A percentile compares a stretch with the other conserved stretches of the same genome.
phyloP scores from a whole-genome alignment of 257 asterid species.

The Solanum ahanhuiri region DNA sequence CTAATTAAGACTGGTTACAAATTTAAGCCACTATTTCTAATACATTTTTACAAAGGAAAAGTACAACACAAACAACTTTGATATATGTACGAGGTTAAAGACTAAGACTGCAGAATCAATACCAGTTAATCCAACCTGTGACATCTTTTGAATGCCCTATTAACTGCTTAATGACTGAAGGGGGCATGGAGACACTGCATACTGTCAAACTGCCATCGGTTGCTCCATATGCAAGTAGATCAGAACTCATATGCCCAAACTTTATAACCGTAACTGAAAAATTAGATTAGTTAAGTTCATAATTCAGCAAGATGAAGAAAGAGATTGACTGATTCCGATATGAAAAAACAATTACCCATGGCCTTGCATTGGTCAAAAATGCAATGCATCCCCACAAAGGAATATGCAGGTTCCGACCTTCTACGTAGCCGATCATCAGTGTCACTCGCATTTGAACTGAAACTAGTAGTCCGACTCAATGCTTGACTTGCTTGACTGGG shows the following conservation, averaged over 20 bases:
- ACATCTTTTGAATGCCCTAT: constrained; percentile 94
- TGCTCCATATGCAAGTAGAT: constrained; percentile 97
- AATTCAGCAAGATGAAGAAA: background rate
- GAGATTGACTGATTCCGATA: background rate
- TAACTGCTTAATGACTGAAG: constrained; percentile 63
- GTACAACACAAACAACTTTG: background rate
- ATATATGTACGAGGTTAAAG: constrained; percentile 3
- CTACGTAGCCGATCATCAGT: constrained; percentile 56
- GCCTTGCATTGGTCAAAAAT: constrained; percentile 97
- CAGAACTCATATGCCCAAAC: constrained; percentile 95
- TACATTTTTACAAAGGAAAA: background rate
- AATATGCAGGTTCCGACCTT: constrained; percentile 86
- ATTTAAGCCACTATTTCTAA: background rate
- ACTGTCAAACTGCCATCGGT: constrained; percentile 92
- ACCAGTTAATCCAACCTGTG: constrained; percentile 87
- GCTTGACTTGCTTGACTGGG: constrained; percentile 31
- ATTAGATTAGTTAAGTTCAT: constrained; percentile 6
- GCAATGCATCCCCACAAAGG: constrained; percentile 99
- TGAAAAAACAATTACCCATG: constrained; percentile 55
- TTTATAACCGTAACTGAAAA: constrained; percentile 80
- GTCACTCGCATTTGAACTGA: constrained; percentile 67
- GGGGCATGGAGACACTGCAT: constrained; percentile 62
- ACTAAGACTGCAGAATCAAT: constrained; percentile 27
- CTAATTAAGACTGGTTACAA: background rate
- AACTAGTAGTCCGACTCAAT: constrained; percentile 58